Evolutionary conservation across 495 filamentous ascomycete species (phyloP).

Genomic region (Pseudotulostoma volvatum): DNA sequence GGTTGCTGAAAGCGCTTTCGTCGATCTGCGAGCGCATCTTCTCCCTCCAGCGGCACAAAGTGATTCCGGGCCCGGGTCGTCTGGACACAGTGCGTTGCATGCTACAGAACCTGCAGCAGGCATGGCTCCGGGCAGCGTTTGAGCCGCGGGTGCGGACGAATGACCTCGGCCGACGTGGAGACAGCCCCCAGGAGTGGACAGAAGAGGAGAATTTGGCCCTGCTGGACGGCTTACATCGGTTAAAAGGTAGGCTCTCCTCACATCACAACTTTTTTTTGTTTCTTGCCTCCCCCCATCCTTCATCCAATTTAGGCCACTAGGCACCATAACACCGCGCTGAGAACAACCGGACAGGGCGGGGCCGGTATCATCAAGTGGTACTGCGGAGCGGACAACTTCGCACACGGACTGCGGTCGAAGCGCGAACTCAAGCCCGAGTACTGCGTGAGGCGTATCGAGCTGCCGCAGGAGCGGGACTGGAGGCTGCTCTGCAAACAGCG

Average conservation of each 20-base stretch:
- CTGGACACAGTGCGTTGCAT: neutral
- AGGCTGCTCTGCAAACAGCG: too few relatives aligned
- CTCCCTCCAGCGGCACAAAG: neutral
- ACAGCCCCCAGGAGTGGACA: neutral
- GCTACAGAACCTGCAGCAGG: neutral
- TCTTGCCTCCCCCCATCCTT: neutral
- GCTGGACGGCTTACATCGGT: neutral
- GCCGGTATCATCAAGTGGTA: neutral
- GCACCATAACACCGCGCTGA: too few relatives aligned
- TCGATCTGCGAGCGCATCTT: neutral
- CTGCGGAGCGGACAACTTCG: too few relatives aligned
- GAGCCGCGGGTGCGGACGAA: neutral
- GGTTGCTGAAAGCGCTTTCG: neutral
- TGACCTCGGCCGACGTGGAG: neutral
- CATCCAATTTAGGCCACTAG: neutral
- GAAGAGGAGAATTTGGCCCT: neutral
- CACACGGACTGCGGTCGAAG: too few relatives aligned
- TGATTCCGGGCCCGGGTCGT: neutral
- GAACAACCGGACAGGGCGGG: neutral
- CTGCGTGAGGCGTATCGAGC: too few relatives aligned
- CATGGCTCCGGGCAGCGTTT: neutral
- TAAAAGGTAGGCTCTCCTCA: neutral
- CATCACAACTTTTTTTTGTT: neutral
- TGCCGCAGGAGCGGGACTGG: too few relatives aligned
- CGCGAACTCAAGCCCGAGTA: too few relatives aligned